Evolutionary conservation across 2,329 filamentous ascomycete genomes (phyloP).

Genomic region (Cladosporium austrohemisphaericum): DNA sequence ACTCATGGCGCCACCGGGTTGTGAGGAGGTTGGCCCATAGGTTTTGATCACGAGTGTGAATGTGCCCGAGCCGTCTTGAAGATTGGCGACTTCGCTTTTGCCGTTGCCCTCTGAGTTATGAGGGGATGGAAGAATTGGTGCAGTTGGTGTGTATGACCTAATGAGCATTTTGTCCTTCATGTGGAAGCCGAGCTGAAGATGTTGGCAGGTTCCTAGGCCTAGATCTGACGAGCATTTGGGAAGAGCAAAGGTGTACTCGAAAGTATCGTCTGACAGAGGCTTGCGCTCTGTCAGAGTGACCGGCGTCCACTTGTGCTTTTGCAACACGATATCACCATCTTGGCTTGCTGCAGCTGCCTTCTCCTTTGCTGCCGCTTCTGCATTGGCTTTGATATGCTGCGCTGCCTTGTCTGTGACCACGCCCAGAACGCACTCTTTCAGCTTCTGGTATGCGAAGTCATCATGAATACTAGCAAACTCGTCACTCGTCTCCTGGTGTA

Average conservation of each 20-base stretch:
- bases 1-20: constrained; percentile 53
- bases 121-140: constrained; percentile 44
- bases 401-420: constrained; percentile 48
- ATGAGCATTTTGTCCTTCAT: constrained; percentile 50
- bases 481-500: constrained; percentile 48
- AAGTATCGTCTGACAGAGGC: constrained; percentile 43
- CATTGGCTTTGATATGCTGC: constrained; percentile 45
- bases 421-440: constrained; percentile 52
- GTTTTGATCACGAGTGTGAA: constrained; percentile 52
- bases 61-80: constrained; percentile 36
- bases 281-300: constrained; percentile 40
- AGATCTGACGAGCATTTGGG: constrained; percentile 40
- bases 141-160: constrained; percentile 50
- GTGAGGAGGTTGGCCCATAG: constrained; percentile 46
- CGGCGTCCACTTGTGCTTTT: constrained; percentile 47
- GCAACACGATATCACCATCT: constrained; percentile 35
- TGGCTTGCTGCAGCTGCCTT: constrained; percentile 28
- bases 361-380: constrained; percentile 40
- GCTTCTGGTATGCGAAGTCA: constrained; percentile 48
- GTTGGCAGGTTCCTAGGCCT: constrained; percentile 50
- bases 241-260: constrained; percentile 47
- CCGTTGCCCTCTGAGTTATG: constrained; percentile 25
- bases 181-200: constrained; percentile 53
- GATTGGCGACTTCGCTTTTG: constrained; percentile 9
- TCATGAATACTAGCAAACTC: constrained; percentile 52